Conservation (phyloP, 768 basidiomycete species). For the Boletus sp. region DNA sequence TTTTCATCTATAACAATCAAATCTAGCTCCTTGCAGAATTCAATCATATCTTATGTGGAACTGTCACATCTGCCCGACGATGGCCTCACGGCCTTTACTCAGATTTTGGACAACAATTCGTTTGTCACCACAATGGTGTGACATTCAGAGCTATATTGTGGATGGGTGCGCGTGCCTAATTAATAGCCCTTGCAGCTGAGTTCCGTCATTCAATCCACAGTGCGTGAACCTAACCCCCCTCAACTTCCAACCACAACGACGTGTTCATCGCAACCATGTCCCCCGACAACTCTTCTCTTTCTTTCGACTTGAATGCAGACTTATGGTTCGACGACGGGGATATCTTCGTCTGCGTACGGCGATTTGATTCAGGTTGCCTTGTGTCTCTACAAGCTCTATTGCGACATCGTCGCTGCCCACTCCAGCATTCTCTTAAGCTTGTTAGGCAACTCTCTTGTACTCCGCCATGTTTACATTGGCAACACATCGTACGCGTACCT, state of each 20-base stretch:
- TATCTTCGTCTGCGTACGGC: background rate
- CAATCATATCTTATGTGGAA: no score
- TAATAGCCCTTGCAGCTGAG: background rate
- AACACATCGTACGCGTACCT: background rate
- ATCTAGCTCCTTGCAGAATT: no score
- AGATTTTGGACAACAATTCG: background rate
- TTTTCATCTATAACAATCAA: background rate
- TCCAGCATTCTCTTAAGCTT: background rate
- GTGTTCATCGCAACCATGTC: background rate
- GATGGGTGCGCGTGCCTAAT: background rate
- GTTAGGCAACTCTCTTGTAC: background rate
- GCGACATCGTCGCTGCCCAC: slow-evolving; percentile 1
- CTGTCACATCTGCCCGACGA: no score
- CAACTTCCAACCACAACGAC: background rate
- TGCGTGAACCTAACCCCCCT: background rate
- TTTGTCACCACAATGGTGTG: background rate
- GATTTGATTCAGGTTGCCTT: slow-evolving; percentile 3
- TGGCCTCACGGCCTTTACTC: no score
- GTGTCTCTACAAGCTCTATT: slow-evolving; percentile 8
- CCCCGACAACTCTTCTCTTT: background rate
- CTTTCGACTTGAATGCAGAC: background rate
- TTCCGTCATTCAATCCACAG: background rate
- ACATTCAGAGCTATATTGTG: background rate
- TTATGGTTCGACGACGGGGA: slow-evolving; percentile 10
- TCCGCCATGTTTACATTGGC: background rate